These are phyloP conservation scores for Aspergillus awamori DNA, from an alignment of 2,329 filamentous ascomycete genomes.

Conservation along the genomic window DNA sequence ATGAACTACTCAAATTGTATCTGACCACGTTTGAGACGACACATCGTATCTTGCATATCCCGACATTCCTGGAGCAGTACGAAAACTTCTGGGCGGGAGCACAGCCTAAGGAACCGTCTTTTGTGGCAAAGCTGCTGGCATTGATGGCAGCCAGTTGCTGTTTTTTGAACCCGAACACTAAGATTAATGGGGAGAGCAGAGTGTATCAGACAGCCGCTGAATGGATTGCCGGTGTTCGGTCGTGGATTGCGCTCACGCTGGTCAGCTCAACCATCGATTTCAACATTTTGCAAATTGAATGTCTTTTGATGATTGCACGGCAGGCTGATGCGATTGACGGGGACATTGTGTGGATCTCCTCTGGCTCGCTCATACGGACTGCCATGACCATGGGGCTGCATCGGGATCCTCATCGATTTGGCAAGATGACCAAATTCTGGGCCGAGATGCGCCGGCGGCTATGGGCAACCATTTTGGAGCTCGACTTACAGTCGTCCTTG, in stretches of 20 bases:
- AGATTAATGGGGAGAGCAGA: conserved; percentile 34
- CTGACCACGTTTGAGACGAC: conserved; percentile 60
- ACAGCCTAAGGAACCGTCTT: conserved; percentile 45
- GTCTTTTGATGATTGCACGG: conserved; percentile 39
- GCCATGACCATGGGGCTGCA: conserved; percentile 49
- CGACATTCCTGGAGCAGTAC: conserved; percentile 60
- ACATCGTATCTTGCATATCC: conserved; percentile 61
- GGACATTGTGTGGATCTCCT: conserved; percentile 40
- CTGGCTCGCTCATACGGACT: conserved; percentile 43
- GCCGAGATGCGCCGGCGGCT: conserved; percentile 49
- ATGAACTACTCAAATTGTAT: conserved; percentile 57
- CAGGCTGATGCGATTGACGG: conserved; percentile 35
- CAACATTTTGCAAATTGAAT: conserved; percentile 37
- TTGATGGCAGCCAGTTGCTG: conserved; percentile 51
- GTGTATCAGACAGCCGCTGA: conserved; percentile 53
- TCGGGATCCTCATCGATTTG: conserved; percentile 40
- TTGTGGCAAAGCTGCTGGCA: conserved; percentile 49
- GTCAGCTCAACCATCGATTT: conserved; percentile 36
- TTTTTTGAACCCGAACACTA: conserved; percentile 30
- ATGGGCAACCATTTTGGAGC: conserved; percentile 49
- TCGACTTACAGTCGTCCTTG: conserved; percentile 43
- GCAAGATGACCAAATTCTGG: conserved; percentile 43
- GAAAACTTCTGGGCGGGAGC: conserved; percentile 56
- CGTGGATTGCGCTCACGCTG: conserved; percentile 36
- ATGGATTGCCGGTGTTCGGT: conserved; percentile 41